A percentile compares a stretch with the other conserved stretches of the same genome.
Conservation (phyloP, 2,329 filamentous ascomycete species). For the Colletotrichum shisoi region DNA sequence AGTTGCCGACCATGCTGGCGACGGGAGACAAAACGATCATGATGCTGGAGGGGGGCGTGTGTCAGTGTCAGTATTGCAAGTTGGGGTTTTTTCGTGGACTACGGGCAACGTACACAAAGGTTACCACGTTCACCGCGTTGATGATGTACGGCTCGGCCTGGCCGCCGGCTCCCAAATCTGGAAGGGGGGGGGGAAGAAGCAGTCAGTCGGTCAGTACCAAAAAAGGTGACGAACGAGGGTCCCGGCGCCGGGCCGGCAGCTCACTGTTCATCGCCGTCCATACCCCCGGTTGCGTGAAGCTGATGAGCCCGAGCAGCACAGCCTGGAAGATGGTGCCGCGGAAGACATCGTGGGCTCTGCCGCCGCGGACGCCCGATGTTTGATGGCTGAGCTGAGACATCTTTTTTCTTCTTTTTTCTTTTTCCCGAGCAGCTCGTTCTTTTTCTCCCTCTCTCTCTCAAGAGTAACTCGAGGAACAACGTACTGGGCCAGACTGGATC, state of each 20-base stretch:
- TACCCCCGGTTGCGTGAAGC: conserved; percentile 56
- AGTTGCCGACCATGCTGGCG: conserved; percentile 28
- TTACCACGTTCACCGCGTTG: conserved; percentile 25
- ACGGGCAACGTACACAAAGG: conserved; percentile 20
- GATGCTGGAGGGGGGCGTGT: background rate
- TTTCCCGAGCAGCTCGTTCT: background rate
- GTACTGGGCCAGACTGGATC: too few relatives aligned
- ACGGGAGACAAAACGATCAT: conserved; percentile 25
- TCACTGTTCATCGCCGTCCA: conserved; percentile 45
- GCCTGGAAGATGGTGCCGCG: conserved; percentile 57
- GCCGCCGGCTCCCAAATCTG: conserved; percentile 28
- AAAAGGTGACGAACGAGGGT: too few relatives aligned
- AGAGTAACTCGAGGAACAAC: background rate
- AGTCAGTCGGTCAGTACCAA: background rate
- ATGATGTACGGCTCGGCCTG: conserved; percentile 32
- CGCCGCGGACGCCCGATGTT: background rate
- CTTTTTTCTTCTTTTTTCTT: too few relatives aligned
- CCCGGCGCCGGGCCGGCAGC: background rate
- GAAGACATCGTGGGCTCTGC: conserved; percentile 43
- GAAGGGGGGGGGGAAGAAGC: background rate
- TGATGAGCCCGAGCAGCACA: conserved; percentile 54
- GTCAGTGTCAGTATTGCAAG: background rate
- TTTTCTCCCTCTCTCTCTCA: too few relatives aligned
- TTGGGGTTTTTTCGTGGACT: background rate
- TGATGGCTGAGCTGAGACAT: background rate